Evolutionary conservation across 2,329 filamentous ascomycete genomes (phyloP), one percentile per base, ranked within the genome.

Genomic region (Plenodomus lindquistii): DNA sequence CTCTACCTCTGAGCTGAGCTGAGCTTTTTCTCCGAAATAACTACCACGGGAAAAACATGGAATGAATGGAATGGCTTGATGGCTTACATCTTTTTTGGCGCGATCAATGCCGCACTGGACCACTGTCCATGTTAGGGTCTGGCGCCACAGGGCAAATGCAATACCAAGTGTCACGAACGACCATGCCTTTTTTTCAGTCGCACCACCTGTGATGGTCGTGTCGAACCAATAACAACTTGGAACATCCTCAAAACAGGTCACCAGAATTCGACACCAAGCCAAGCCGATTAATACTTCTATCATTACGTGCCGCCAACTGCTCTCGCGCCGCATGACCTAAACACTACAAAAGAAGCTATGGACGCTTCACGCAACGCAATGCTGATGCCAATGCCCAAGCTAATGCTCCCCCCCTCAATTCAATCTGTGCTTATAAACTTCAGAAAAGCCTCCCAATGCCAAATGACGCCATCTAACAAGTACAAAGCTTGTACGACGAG

Each of bases 91-190:
- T 60, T 62, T n/a, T 65, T 56, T 59, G 59, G 42, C 52, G 47
- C 43, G 55, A 54, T 57, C 27, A n/a, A 31, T 31, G 27, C 27
- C 27, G 60, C 58, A 57, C 55, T 48, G 50, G 58, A 60, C 50
- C 27, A 54, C 52, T 61, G 57, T 50, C 47, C 51, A 55, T 52
- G 37, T 54, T 65, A 63, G 56, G 56, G 58, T 66, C 63, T 55
- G 62, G 65, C 60, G 55, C 61, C 59, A 64, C 65, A 66, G 63
- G 59, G 63, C 64, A 66, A 65, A 67, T 69, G 60, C 62, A 66
- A 67, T 67, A 63, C 57, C 64, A 66, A 61, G 64, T 68, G 60
- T 66, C 51, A 66, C 59, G 63, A 65, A 59, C 42, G 37, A 31
- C 27, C 5, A 11, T 8, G 11, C 42, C 19, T 31, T 6, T 24